A percentile compares a stretch with the other conserved stretches of the same genome.
Evolutionary conservation across 2,329 filamentous ascomycete species (phyloP).

Genomic region (Dryadomyces sulphureus): DNA sequence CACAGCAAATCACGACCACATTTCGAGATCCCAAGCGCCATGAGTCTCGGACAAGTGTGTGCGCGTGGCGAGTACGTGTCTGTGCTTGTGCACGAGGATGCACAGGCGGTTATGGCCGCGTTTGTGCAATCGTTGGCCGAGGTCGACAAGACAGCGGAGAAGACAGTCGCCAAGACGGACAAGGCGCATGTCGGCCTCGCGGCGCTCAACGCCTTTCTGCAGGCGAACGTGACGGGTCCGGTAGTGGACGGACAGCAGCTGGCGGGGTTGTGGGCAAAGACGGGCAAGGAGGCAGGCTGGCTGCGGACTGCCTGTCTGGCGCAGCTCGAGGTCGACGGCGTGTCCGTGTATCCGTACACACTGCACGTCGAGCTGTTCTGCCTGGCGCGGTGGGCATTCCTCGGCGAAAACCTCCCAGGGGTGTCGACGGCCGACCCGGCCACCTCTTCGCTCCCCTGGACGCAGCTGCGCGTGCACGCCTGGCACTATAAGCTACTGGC

Average conservation of each 20-base stretch:
- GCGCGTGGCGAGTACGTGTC: slow-evolving; percentile 6
- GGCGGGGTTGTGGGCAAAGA: slow-evolving; percentile 19
- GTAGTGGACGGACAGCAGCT: slow-evolving; percentile 36
- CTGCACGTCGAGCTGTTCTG: slow-evolving; percentile 74
- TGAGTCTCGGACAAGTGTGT: slow-evolving; percentile 4
- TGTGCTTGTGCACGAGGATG: slow-evolving; percentile 1
- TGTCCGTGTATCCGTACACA: slow-evolving; percentile 72
- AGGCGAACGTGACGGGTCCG: slow-evolving; percentile 78
- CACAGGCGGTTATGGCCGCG: not conserved
- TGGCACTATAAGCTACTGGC: slow-evolving; percentile 49
- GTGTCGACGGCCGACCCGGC: slow-evolving; percentile 8
- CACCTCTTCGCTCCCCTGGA: slow-evolving; percentile 36
- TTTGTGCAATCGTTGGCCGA: slow-evolving; percentile 3
- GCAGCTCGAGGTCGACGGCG: slow-evolving; percentile 65
- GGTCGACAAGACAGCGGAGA: not conserved
- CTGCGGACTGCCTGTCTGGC: slow-evolving; percentile 47
- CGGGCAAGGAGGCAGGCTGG: not conserved
- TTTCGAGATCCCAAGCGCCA: not conserved
- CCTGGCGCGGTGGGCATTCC: slow-evolving; percentile 39
- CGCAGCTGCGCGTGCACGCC: slow-evolving; percentile 56
- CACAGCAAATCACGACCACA: too few relatives aligned
- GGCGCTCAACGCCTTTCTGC: slow-evolving; percentile 64
- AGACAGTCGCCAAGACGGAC: not conserved
- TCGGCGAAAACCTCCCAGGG: not conserved
- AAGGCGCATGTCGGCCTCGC: slow-evolving; percentile 42